Percentiles rank a stretch among this genome's conserved stretches.
phyloP scores from a whole-genome alignment of 2,329 filamentous ascomycete genomes.

The Fusarium cyanostomum region DNA sequence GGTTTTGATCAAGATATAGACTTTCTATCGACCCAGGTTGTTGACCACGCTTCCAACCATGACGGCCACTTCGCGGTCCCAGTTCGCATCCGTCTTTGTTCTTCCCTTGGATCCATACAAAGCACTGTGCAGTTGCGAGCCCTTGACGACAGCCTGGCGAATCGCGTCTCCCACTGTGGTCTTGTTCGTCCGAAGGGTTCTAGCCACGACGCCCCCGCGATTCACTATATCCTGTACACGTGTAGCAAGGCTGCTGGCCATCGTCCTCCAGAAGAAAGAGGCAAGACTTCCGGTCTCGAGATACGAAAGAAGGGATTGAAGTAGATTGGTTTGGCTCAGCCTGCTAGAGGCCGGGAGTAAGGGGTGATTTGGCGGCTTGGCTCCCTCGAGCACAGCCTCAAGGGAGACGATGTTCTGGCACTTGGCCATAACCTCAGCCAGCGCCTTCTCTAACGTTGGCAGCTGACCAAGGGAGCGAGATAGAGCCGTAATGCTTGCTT shows the following conservation, averaged over 20 bases:
- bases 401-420: constrained; percentile 94
- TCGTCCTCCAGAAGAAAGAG: constrained; percentile 92
- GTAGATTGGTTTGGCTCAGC: constrained; percentile 60
- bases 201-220: constrained; percentile 83
- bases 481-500: constrained; percentile 79
- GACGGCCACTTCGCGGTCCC: constrained; percentile 92
- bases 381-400: constrained; percentile 77
- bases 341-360: constrained; percentile 58
- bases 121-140: constrained; percentile 73
- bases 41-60: constrained; percentile 88
- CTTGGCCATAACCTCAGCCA: constrained; percentile 81
- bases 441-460: constrained; percentile 81
- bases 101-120: constrained; percentile 56
- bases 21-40: constrained; percentile 56
- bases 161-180: constrained; percentile 80
- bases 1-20: neutral
- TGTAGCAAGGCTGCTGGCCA: constrained; percentile 79
- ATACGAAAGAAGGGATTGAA: constrained; percentile 77
- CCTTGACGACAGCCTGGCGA: constrained; percentile 82
- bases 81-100: constrained; percentile 62
- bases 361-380: constrained; percentile 75
- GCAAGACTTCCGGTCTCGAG: constrained; percentile 88
- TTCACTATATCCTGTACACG: constrained; percentile 86
- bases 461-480: constrained; percentile 80
- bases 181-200: constrained; percentile 80